Evolutionary conservation across 768 basidiomycete species (phyloP).

Genomic region (Neoboletus brunneissimus): DNA sequence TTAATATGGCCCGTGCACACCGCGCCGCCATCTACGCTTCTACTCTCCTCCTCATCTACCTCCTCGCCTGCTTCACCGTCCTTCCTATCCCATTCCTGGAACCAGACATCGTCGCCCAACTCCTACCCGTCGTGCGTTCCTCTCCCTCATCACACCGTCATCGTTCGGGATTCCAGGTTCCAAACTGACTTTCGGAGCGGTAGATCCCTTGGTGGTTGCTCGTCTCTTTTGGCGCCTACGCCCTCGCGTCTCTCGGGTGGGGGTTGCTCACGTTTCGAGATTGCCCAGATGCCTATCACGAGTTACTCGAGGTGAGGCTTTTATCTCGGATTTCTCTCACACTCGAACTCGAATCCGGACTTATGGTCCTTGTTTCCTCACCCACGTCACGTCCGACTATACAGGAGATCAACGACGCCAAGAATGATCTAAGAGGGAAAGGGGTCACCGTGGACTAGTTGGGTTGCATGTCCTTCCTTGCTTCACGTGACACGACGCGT

Average conservation of each 20-base stretch:
- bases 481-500: background rate
- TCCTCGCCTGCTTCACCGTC: constrained; percentile 10
- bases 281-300: constrained; percentile 76
- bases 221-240: constrained; percentile 76
- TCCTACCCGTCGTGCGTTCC: constrained; percentile 16
- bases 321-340: background rate
- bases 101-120: background rate
- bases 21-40: constrained; percentile 47
- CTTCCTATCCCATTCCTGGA: constrained; percentile 18
- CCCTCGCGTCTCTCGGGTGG: constrained; percentile 72
- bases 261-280: constrained; percentile 72
- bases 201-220: constrained; percentile 84
- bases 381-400: background rate
- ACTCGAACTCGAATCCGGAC: background rate
- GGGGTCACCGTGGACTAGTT: constrained; percentile 59
- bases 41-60: constrained; percentile 47
- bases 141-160: background rate
- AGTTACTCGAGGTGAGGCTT: constrained; percentile 50
- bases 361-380: background rate
- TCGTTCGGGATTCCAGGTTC: background rate
- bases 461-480: background rate
- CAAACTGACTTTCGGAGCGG: background rate
- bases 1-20: constrained; percentile 58
- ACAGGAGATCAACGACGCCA: constrained; percentile 61
- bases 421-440: constrained; percentile 53